phyloP scores from a whole-genome alignment of 2,329 filamentous ascomycete genomes.

The Colletotrichum sansevieriae region DNA sequence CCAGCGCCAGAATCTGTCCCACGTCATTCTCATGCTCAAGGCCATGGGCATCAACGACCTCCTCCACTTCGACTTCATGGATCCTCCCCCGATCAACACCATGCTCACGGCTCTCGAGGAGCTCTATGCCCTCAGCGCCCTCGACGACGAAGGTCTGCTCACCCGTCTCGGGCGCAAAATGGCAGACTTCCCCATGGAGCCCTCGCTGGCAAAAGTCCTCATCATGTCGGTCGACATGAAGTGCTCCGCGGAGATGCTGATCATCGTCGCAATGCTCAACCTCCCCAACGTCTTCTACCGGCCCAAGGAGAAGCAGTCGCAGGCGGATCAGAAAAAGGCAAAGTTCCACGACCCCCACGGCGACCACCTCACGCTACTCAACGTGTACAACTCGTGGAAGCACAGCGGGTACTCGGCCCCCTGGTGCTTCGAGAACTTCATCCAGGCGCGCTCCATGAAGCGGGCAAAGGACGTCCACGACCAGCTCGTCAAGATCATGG shows the following conservation, averaged over 20 bases:
- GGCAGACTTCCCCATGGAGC: conserved; percentile 99
- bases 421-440: conserved; percentile 99
- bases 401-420: conserved; percentile 82
- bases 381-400: conserved; percentile 99
- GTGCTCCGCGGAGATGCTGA: conserved; percentile 94
- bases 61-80: conserved; percentile 98
- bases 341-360: conserved; percentile 97
- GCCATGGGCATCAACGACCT: conserved; percentile 99
- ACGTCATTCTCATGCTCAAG: conserved; percentile 97
- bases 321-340: conserved; percentile 96
- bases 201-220: conserved; percentile 88
- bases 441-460: conserved; percentile 89
- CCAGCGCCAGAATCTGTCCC: conserved; percentile 90
- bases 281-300: conserved; percentile 91
- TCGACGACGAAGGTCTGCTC: conserved; percentile 95
- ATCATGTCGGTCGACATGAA: conserved; percentile 88
- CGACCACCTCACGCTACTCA: conserved; percentile 93
- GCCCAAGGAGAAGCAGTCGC: conserved; percentile 95
- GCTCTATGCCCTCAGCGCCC: conserved; percentile 88
- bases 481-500: conserved; percentile 93
- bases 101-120: conserved; percentile 98
- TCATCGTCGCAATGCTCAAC: conserved; percentile 94
- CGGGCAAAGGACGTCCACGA: conserved; percentile 93
- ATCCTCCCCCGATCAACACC: conserved; percentile 95
- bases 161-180: conserved; percentile 95